phyloP scores from a whole-genome alignment of 2,329 filamentous ascomycete species.

The Ophiostoma angusticollis region DNA sequence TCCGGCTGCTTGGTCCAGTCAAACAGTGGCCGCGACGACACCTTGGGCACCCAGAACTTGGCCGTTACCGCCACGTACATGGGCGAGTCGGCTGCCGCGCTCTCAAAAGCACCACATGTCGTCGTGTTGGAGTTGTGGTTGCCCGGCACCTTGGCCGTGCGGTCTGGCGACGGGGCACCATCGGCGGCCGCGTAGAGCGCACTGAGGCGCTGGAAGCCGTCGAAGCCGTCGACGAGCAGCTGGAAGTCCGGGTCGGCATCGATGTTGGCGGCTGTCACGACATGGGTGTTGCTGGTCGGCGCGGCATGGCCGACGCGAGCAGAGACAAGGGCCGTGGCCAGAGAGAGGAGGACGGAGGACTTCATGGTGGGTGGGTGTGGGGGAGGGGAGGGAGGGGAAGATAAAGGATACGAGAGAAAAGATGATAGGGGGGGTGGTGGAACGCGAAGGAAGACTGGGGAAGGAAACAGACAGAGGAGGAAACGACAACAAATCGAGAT shows the following conservation, averaged over 20 bases:
- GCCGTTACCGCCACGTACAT: slow-evolving; percentile 7
- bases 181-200: not conserved
- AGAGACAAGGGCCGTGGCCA: slow-evolving; percentile 1
- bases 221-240: not conserved
- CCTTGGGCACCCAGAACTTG: slow-evolving; percentile 4
- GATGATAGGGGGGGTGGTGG: not conserved
- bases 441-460: not conserved
- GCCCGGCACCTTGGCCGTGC: too few species aligned
- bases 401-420: not conserved
- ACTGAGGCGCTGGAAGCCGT: not conserved
- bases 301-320: not conserved
- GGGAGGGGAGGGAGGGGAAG: not conserved
- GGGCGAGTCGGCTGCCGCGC: not conserved
- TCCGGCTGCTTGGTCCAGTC: slow-evolving; percentile 4
- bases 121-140: slow-evolving; percentile 4
- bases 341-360: not conserved
- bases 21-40: slow-evolving; percentile 5
- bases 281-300: not conserved
- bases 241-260: not conserved
- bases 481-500: not conserved
- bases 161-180: not conserved
- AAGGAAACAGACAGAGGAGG: not conserved
- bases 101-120: slow-evolving; percentile 9
- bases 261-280: not conserved
- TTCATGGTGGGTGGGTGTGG: not conserved